phyloP scores from a whole-genome alignment of 108 stramenopile genomes.

The Skeletonema grethae region DNA sequence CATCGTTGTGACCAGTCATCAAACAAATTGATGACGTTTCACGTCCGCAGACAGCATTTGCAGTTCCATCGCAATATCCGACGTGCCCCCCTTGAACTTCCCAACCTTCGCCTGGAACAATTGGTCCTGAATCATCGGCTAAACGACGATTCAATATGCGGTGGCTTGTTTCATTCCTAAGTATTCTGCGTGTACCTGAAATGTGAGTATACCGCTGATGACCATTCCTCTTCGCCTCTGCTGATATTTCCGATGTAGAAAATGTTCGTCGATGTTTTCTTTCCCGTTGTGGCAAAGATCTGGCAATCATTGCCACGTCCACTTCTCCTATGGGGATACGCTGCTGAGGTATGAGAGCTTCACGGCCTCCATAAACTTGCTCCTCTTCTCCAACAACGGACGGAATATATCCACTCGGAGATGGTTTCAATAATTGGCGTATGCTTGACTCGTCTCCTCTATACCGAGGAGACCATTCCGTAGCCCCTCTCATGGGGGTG shows the following conservation, averaged over 20 bases:
- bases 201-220: background rate
- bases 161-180: constrained; percentile 6
- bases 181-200: background rate
- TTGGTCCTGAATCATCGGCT: constrained; percentile 4
- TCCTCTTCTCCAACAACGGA: constrained; percentile 5
- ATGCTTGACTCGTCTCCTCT: constrained; percentile 29
- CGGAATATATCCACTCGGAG: constrained; percentile 37
- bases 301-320: constrained; percentile 39
- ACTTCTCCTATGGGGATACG: constrained; percentile 34
- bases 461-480: constrained; percentile 41
- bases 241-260: background rate
- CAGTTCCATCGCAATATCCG: constrained; percentile 63
- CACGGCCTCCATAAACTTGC: constrained; percentile 30
- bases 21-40: constrained; percentile 26
- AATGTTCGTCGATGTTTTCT: constrained; percentile 1
- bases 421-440: constrained; percentile 29
- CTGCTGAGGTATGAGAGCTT: constrained; percentile 28
- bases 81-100: constrained; percentile 9
- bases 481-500: constrained; percentile 39
- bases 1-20: constrained; percentile 53
- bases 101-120: constrained; percentile 56
- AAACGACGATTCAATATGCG: background rate
- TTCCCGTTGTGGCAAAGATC: constrained; percentile 22
- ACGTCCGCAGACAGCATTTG: constrained; percentile 42
- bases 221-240: background rate